Evolutionary conservation across 768 basidiomycete genomes (phyloP), one percentile per base, ranked within the genome.

Genomic region (Pleurotus eryngii): DNA sequence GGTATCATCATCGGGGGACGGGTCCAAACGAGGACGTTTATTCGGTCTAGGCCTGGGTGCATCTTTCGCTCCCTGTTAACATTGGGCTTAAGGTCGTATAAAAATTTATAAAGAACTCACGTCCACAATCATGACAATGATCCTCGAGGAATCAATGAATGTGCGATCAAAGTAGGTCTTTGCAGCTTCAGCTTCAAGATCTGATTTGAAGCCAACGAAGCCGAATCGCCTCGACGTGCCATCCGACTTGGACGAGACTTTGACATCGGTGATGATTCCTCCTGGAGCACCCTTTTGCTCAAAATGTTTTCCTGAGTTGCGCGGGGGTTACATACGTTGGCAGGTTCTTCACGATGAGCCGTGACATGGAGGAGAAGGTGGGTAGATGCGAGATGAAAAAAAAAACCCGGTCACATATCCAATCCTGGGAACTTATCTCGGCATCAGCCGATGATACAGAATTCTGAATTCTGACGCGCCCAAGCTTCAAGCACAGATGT

Each of bases 221-320:
- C 90, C 97, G 68, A 99, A 95, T 35, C 91, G 80, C 6, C 97
- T 79, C 0, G 89, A 87, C 0, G 86, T 87, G 1, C 93, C 94
- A 67, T 92, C 86, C 0, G 71, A 74, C 69, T 91, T 90, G 24
- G 77, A 77, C 3, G 92, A 84, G 50, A 98, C 80, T 68, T 91
- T 91, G 49, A 87, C 77, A 73, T 98, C 97, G 3, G 97, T 99
- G 46, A 97, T 79, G 1, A 79, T 82, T 3, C 86, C 89, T 0
- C 75, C 72, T 1, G 87, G 89, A 17, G 81, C 80, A 22, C 75
- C 79, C 35, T 76, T 77, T 58, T 82, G 79, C 57, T 83, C 78
- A 62, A 93, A 90, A 68, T 92, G 86, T 54, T 81, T 81, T 80
- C 48, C 81, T 77, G 14, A 94, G 81, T 15, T 80, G 78, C 15